Base-by-base conservation (phyloP, 345 rosid genomes). In the Bruguiera gymnorhiza region DNA sequence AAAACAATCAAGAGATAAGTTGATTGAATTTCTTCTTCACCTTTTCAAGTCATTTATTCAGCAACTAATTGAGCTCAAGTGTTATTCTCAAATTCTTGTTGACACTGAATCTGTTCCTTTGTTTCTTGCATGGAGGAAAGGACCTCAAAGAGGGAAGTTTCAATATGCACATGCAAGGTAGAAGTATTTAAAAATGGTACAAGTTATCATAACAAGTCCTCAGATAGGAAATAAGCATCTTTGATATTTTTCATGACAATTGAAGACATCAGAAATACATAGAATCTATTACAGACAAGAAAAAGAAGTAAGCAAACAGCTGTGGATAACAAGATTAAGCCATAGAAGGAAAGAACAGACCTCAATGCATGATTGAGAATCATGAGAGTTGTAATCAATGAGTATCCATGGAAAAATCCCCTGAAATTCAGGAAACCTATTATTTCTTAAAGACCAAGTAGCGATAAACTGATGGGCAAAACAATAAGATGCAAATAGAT, bases 321-420 rank as follows among this genome's bases (percentile, higher is more conserved):
- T 51, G 54, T 60, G 29, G 30, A 24, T 13, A 46, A 60, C 64
- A 32, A 51, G 58, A 68, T 56, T 29, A 73, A 60, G 60, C 46
- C 56, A 57, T 48, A 62, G 71, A 43, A 50, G 82, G 58, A 72
- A 16, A 20, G n/a, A 54, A 72, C 69, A 59, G 79, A 92, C 99
- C 98, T 95, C 73, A 95, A 88, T 51, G 98, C 98, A 75, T 95
- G 99, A 75, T 95, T 92, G 74, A 95, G 84, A 83, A 95, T 92
- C 98, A 95, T 95, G 79, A 95, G 86, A 72, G 75, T 75, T 16
- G 97, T 92, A 65, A 90, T 84, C 21, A 84, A 73, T 54, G 99
- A 86, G 77, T 95, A 95, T 43, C 99, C 99, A 74, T 95, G 97
- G 81, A 95, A 95, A 83, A 95, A 95, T 39, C 99, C 99, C 89